Base-by-base conservation (phyloP, 805 yeast genomes). In the Sugiyamaella chiloensis region DNA sequence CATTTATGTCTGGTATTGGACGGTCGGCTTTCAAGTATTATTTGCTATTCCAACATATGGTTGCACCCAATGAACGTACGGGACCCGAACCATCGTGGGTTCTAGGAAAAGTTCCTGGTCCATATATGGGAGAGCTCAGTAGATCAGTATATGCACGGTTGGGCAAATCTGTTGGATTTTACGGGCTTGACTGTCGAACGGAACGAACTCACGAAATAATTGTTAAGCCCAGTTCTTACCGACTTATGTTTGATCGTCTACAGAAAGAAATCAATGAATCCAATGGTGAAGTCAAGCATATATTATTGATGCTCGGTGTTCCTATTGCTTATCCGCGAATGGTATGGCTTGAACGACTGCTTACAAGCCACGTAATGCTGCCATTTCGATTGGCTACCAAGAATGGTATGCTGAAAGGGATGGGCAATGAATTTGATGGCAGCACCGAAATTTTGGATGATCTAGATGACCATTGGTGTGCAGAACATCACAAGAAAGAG, bases 391-490 rank as follows among this genome's bases (percentile, higher is more conserved):
- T 62, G 48, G 57, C 83, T 21, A 75, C 73, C 2, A 62, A 59
- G 42, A 53, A 60, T 7, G 66, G 85, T 34, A 62, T 82, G 29
- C 76, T 81, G 42, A 74, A 75, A 50, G 95, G 96, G 0, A 66
- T 91, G 27, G 88, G 88, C 21, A 91, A 93, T 61, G 93, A 87
- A 57, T 91, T 90, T 60, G 96, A 90, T 62, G 97, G 97, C 1
- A 80, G 85, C 34, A 81, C 91, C 4, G 98, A 91, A 67, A 79
- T 91, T 12, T 74, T 93, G 55, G 98, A 93, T 62, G 98, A 91
- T 64, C 73, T 93, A 65, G 83, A 89, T 61, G 99, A 91, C 63
- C 98, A 91, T 68, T 91, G 99, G 99, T 89, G 97, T 64, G 83
- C 96, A 2, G 75, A 75, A 50, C 78, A 83, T 63, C 99, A 91